A percentile compares a stretch with the other conserved stretches of the same genome.
phyloP scores from a whole-genome alignment of 306 rosid genomes.

The Lupinus albus region DNA sequence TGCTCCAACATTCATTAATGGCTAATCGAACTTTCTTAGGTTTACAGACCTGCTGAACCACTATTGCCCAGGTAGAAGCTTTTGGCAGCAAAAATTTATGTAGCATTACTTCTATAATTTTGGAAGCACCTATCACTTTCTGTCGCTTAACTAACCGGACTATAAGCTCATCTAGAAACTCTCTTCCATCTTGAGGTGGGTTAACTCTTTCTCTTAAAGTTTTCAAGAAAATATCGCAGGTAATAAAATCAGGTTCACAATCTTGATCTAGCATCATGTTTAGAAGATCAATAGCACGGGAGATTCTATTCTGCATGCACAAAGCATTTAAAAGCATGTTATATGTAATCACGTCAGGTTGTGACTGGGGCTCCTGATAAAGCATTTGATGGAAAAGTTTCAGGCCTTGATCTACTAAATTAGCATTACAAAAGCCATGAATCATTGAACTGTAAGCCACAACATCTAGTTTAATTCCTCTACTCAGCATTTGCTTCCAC shows the following conservation, averaged over 20 bases:
- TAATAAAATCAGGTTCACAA: conserved; percentile 76
- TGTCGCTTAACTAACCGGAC: conserved; percentile 69
- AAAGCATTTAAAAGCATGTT: conserved; percentile 76
- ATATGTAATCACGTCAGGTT: conserved; percentile 80
- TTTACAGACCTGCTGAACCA: conserved; percentile 66
- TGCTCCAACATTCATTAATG: conserved; percentile 67
- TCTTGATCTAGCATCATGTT: conserved; percentile 74
- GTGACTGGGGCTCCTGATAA: conserved; percentile 60
- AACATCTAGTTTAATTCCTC: conserved; percentile 81
- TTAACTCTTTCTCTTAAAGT: conserved; percentile 61
- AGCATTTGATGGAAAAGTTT: conserved; percentile 87
- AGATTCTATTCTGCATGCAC: conserved; percentile 62
- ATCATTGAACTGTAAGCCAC: conserved; percentile 94
- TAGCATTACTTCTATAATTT: conserved; percentile 73
- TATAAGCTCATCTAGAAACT: conserved; percentile 83
- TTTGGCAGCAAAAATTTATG: conserved; percentile 64
- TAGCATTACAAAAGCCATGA: conserved; percentile 79
- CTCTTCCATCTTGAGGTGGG: conserved; percentile 86
- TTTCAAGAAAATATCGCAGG: conserved; percentile 79
- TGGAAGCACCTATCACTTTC: conserved; percentile 59
- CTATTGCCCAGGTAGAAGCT: conserved; percentile 77
- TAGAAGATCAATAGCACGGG: conserved; percentile 70
- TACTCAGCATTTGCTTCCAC: conserved; percentile 82
- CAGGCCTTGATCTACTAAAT: conserved; percentile 73
- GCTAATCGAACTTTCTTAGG: conserved; percentile 53